Conservation (phyloP, 1,139 yeast species). For the Zygosaccharomyces pseudobailii region DNA sequence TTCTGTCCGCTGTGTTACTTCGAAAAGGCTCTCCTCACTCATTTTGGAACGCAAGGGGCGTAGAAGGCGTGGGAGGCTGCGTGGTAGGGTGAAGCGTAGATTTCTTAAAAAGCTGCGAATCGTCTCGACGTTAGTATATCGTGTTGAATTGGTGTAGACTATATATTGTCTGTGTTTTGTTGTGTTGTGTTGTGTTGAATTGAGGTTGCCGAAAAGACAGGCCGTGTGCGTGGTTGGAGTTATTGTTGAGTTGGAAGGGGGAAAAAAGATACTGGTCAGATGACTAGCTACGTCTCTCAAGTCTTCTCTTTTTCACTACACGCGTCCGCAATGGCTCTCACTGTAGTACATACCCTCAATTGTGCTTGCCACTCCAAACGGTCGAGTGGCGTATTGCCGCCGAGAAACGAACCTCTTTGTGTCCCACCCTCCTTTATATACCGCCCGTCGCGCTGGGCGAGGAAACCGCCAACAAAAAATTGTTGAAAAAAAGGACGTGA, state of each 20-base stretch:
- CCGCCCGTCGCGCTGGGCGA: constrained; percentile 2
- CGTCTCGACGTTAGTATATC: constrained; percentile 4
- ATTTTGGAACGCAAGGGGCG: constrained; percentile 17
- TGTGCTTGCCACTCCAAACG: neutral
- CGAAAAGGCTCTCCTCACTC: constrained; percentile 40
- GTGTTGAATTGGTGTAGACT: neutral
- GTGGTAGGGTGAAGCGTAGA: neutral
- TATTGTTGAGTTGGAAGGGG: neutral
- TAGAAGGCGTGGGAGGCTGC: constrained; percentile 1
- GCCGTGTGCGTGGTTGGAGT: neutral
- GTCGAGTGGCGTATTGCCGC: neutral
- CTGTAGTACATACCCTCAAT: constrained; percentile 1
- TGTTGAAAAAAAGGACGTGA: constrained; percentile 2
- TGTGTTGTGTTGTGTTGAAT: neutral
- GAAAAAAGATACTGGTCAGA: neutral
- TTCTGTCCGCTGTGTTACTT: constrained; percentile 33
- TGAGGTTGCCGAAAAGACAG: neutral
- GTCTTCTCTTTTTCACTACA: neutral
- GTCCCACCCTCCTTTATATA: constrained; percentile 2
- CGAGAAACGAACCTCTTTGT: neutral
- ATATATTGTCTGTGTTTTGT: neutral
- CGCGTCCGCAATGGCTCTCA: neutral
- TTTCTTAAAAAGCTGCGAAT: constrained; percentile 3
- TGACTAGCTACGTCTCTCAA: neutral
- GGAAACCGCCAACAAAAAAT: constrained; percentile 2